Percentiles rank a stretch among this genome's conserved stretches.
Evolutionary conservation across 2,329 filamentous ascomycete genomes (phyloP).

Genomic region (Metarhizium guizhouense): DNA sequence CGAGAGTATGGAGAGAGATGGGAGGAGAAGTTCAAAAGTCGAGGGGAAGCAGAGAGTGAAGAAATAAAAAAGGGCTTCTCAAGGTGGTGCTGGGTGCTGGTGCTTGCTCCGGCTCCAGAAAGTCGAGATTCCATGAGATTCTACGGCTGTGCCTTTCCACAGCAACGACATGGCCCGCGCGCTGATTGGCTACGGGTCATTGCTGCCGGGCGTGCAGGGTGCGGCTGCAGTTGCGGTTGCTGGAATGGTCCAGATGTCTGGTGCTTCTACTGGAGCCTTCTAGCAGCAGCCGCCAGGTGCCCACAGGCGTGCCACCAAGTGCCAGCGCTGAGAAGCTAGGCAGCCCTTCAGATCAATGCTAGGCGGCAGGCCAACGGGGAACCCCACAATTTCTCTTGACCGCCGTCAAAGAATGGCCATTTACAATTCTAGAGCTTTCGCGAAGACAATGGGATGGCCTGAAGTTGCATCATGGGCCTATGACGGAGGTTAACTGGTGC

Average conservation of each 20-base stretch:
- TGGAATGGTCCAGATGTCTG: neutral
- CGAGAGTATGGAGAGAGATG: constrained; percentile 12
- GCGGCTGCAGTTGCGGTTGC: neutral
- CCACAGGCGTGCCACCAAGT: neutral
- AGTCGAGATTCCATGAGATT: constrained; percentile 37
- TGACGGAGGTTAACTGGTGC: neutral
- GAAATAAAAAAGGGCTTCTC: constrained; percentile 27
- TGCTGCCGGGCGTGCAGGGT: neutral
- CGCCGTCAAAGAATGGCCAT: neutral
- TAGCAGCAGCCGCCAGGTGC: constrained; percentile 8
- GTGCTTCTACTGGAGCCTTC: constrained; percentile 16
- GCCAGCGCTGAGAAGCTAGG: neutral
- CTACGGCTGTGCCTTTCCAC: constrained; percentile 25
- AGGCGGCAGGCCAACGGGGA: neutral
- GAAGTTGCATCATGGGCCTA: neutral
- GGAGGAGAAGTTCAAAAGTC: constrained; percentile 11
- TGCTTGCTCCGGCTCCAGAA: constrained; percentile 14
- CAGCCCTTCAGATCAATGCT: too few relatives aligned
- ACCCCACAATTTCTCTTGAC: neutral
- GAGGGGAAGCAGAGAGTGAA: constrained; percentile 15
- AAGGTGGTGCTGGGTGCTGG: constrained; percentile 8
- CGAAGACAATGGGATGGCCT: neutral
- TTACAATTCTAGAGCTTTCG: neutral
- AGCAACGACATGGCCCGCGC: constrained; percentile 10
- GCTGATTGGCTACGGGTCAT: constrained; percentile 17